Evolutionary conservation across 257 asterid genomes (phyloP).

Genomic region (Solanum virginianum): DNA sequence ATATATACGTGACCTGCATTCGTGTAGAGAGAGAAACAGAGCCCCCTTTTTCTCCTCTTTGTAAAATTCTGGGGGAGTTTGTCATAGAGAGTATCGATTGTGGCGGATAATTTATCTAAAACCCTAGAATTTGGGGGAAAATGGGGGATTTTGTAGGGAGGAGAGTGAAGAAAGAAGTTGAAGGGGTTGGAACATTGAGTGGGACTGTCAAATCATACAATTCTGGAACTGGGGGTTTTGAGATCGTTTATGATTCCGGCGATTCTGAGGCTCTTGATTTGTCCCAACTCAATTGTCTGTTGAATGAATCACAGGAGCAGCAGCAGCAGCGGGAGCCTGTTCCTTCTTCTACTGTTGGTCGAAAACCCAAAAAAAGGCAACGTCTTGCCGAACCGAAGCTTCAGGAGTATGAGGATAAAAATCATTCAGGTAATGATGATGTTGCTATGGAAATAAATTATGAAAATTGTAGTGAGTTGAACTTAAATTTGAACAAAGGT

Average conservation of each 20-base stretch:
- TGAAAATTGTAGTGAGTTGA: slow-evolving; percentile 12
- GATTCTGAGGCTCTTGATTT: slow-evolving; percentile 54
- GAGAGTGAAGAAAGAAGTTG: slow-evolving; percentile 46
- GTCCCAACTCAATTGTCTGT: slow-evolving; percentile 22
- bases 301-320: slow-evolving; percentile 21
- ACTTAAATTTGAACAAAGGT: neutral
- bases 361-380: slow-evolving; percentile 29
- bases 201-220: slow-evolving; percentile 53
- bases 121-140: slow-evolving; percentile 6
- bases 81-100: neutral
- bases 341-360: slow-evolving; percentile 4
- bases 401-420: neutral
- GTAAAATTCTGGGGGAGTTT: neutral
- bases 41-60: neutral
- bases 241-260: slow-evolving; percentile 64
- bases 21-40: neutral
- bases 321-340: slow-evolving; percentile 1
- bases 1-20: neutral
- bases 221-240: slow-evolving; percentile 27
- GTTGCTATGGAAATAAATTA: slow-evolving; percentile 16
- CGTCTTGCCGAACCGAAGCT: slow-evolving; percentile 4
- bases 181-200: slow-evolving; percentile 27
- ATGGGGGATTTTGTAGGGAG: slow-evolving; percentile 59
- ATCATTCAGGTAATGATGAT: neutral
- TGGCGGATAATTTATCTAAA: neutral